These are phyloP conservation scores for Rhododendron ferrugineum DNA, from an alignment of 148 eudicot genomes.

Conservation along the genomic window DNA sequence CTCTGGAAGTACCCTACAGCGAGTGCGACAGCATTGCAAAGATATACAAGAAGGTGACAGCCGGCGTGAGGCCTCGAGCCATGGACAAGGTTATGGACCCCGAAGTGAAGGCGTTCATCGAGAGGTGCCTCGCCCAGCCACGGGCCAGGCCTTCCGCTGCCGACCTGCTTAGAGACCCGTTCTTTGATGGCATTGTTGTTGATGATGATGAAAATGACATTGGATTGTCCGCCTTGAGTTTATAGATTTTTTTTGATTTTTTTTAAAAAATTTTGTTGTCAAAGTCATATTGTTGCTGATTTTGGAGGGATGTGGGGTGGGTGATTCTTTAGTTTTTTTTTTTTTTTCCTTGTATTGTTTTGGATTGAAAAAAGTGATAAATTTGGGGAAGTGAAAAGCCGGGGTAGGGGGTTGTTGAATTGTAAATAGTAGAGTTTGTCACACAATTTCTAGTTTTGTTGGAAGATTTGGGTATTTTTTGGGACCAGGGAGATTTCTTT, in stretches of 20 bases:
- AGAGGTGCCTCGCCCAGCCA: constrained; percentile 68
- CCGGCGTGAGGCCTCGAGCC: constrained; percentile 52
- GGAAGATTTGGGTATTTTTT: not conserved
- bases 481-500: too few species aligned
- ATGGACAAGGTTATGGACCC: constrained; percentile 52
- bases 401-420: not conserved
- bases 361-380: not conserved
- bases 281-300: not conserved
- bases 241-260: not conserved
- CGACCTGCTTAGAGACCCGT: constrained; percentile 59
- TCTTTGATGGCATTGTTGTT: constrained; percentile 40
- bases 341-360: not conserved
- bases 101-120: constrained; percentile 56
- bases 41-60: constrained; percentile 63
- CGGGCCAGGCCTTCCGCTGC: constrained; percentile 69
- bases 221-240: not conserved
- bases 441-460: not conserved
- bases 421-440: not conserved
- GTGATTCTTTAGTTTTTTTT: not conserved
- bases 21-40: constrained; percentile 66
- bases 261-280: not conserved
- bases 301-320: constrained; percentile 6
- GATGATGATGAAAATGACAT: constrained; percentile 29
- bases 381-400: not conserved
- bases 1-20: constrained; percentile 67